Percentiles rank a stretch among this genome's conserved stretches.
Conservation (phyloP, 108 stramenopile species). For the Licmophora abbreviata region DNA sequence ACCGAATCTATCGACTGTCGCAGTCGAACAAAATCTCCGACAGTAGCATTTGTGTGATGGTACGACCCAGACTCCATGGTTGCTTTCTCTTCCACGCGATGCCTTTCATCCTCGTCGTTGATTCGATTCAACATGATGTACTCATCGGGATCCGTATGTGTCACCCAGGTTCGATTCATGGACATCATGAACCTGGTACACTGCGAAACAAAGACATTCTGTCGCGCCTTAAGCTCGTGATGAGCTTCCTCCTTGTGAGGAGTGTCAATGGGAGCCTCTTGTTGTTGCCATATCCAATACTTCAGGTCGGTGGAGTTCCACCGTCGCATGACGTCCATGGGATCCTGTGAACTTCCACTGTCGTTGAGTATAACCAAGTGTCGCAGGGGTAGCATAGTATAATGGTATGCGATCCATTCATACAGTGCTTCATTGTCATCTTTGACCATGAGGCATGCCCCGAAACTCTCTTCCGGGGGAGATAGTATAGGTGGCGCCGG, state of each 20-base stretch:
- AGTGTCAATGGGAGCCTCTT: background rate
- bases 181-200: background rate
- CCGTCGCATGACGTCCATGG: slow-evolving; percentile 11
- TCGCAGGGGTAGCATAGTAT: slow-evolving; percentile 20
- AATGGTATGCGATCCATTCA: slow-evolving; percentile 58
- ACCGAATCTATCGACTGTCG: background rate
- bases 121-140: slow-evolving; percentile 40
- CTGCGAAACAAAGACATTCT: background rate
- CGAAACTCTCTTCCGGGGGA: slow-evolving; percentile 9
- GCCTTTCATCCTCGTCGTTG: background rate
- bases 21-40: too few relatives aligned
- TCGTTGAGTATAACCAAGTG: slow-evolving; percentile 25
- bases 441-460: slow-evolving; percentile 30
- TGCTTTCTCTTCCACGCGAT: background rate
- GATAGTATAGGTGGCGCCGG: too few relatives aligned
- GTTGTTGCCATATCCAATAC: slow-evolving; percentile 2
- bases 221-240: background rate
- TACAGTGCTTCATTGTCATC: slow-evolving; percentile 32
- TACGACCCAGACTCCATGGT: background rate
- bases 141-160: slow-evolving; percentile 62
- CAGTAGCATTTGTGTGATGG: too few relatives aligned
- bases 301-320: slow-evolving; percentile 12
- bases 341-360: slow-evolving; percentile 16
- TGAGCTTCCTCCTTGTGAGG: background rate
- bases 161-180: slow-evolving; percentile 27